phyloP scores from a whole-genome alignment of 371 early-diverging fungal species.

The Gilbertella persicaria region DNA sequence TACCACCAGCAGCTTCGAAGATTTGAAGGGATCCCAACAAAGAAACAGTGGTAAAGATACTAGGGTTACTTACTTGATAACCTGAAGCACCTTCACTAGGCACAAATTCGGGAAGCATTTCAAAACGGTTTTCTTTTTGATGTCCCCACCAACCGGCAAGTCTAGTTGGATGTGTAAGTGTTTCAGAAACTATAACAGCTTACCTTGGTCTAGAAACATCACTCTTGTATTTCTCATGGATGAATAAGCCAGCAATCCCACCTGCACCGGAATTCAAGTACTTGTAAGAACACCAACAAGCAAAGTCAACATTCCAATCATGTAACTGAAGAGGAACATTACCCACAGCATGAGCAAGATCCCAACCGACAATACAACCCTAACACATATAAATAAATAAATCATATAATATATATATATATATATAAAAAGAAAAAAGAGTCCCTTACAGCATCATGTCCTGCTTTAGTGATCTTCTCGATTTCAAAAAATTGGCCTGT shows the following conservation, averaged over 20 bases:
- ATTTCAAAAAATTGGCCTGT: slow-evolving; percentile 96
- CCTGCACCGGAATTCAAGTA: slow-evolving; percentile 96
- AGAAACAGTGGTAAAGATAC: slow-evolving; percentile 69
- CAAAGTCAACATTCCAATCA: slow-evolving; percentile 97
- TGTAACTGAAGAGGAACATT: slow-evolving; percentile 88
- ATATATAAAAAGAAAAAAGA: background rate
- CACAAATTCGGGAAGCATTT: slow-evolving; percentile 76
- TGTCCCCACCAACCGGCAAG: slow-evolving; percentile 97
- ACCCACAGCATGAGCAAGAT: slow-evolving; percentile 96
- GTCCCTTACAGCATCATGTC: slow-evolving; percentile 69
- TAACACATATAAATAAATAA: slow-evolving; percentile 12
- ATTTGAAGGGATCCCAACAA: slow-evolving; percentile 81
- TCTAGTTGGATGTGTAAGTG: too few species aligned
- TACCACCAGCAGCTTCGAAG: slow-evolving; percentile 70
- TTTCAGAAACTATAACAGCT: background rate
- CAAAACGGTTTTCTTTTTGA: slow-evolving; percentile 75
- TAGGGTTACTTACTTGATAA: slow-evolving; percentile 91
- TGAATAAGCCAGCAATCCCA: slow-evolving; percentile 88
- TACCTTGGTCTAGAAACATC: slow-evolving; percentile 55
- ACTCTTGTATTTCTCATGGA: slow-evolving; percentile 75
- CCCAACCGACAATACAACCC: slow-evolving; percentile 94
- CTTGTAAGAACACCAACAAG: slow-evolving; percentile 98
- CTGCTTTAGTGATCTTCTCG: slow-evolving; percentile 81
- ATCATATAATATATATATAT: background rate
- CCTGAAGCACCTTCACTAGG: slow-evolving; percentile 84